Base-by-base conservation (phyloP, 1,139 yeast species). In the Meyerozyma elateridarum region DNA sequence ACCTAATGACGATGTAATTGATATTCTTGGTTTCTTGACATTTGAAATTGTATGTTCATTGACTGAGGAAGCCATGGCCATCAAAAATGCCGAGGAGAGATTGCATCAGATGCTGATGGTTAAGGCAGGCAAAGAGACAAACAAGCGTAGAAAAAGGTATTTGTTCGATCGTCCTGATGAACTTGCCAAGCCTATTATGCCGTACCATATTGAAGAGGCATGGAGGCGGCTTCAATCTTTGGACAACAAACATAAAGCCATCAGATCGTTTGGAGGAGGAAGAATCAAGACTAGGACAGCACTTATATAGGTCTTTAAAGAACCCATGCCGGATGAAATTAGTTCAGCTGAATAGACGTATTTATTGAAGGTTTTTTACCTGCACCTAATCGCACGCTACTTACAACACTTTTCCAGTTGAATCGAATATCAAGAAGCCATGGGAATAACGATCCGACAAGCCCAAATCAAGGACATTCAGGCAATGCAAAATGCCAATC, bases 1-100 rank as follows among this genome's bases (percentile, higher is more conserved):
- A 48, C 96, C 97, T 3, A 85, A 85, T 51, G 98, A 91, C 57
- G 99, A 91, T 64, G 96, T 91, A 18, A 80, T 93, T 41, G 99
- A 91, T 64, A 91, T 91, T 28, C 64, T 91, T 29, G 99, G 99
- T 14, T 91, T 91, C 49, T 60, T 91, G 38, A 93, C 98, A 0
- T 91, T 93, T 62, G 99, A 91, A 56, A 88, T 91, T 52, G 98
- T 91, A 3, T 93, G 98, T 49, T 81, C 93, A 8, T 60, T 91
- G 36, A 91, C 98, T 0, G 97, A 91, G 56, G 87, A 83, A 47
- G 97, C 97, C 0, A 69, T 91, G 57, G 75, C 73, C 39, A 82
- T 91, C 28, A 88, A 89, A 47, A 76, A 72, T 34, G 68, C 76
- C 13, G 93, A 84, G 52, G 85, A 79, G 37, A 55, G 52, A 33